Percentiles rank a stretch among this genome's conserved stretches.
These are phyloP conservation scores for Solanum corneliomulleri DNA, from an alignment of 257 asterid genomes.

Conservation along the genomic window DNA sequence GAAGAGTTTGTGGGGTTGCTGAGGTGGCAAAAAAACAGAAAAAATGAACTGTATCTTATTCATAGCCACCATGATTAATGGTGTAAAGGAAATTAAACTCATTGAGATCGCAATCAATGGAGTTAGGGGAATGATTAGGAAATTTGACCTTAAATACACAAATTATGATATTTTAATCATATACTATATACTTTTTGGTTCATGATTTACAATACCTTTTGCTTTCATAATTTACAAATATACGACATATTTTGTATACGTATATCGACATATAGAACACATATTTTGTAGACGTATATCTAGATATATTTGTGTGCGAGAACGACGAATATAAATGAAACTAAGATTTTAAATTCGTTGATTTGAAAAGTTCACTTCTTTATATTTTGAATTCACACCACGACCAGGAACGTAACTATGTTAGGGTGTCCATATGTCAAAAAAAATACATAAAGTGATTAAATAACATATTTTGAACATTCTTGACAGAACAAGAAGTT, in stretches of 20 bases:
- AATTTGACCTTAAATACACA: conserved; percentile 16
- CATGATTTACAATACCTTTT: background rate
- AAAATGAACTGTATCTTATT: conserved; percentile 18
- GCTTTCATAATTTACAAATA: background rate
- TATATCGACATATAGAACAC: background rate
- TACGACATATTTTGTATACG: background rate
- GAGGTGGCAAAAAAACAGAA: background rate
- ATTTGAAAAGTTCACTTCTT: background rate
- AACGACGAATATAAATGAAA: background rate
- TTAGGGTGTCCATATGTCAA: rapidly evolving
- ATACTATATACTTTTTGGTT: background rate
- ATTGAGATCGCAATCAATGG: conserved; percentile 26
- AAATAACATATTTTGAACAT: too few relatives aligned
- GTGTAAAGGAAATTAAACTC: conserved; percentile 13
- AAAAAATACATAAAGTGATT: too few relatives aligned
- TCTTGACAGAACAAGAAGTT: background rate
- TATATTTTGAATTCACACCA: background rate
- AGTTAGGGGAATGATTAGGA: conserved; percentile 24
- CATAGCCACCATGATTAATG: conserved; percentile 29
- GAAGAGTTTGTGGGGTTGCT: background rate
- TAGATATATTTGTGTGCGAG: background rate
- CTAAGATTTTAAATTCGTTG: background rate
- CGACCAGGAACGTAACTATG: rapidly evolving
- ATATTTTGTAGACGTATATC: background rate
- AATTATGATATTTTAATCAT: conserved; percentile 7